Percentiles rank a stretch among this genome's conserved stretches.
Conservation (phyloP, 768 basidiomycete genomes). For the Cystofilobasidium macerans region DNA sequence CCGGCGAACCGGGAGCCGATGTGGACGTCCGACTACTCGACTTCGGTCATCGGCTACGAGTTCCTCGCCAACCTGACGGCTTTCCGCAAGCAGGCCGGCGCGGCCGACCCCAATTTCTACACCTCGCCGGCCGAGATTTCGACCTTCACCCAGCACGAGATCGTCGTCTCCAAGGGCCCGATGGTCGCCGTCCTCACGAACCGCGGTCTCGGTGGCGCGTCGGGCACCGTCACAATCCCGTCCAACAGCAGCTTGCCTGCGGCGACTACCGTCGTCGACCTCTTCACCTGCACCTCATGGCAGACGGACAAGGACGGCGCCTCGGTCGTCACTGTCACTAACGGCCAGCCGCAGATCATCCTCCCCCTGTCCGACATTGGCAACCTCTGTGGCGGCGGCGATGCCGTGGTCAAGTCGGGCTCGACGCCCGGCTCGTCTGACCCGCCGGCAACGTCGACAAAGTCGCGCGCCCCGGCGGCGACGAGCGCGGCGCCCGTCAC, state of each 20-base stretch:
- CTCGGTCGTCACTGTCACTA: constrained; percentile 8
- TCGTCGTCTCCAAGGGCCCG: constrained; percentile 18
- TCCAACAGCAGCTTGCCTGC: constrained; percentile 1
- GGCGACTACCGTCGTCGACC: constrained; percentile 16
- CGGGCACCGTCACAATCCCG: constrained; percentile 11
- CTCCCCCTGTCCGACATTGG: constrained; percentile 17
- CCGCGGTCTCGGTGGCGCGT: constrained; percentile 18
- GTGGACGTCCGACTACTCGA: constrained; percentile 24
- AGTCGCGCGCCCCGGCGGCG: background rate
- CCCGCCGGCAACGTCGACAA: background rate
- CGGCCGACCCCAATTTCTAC: constrained; percentile 11
- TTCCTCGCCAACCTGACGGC: constrained; percentile 9
- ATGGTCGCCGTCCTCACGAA: constrained; percentile 22
- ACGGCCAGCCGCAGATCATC: constrained; percentile 15
- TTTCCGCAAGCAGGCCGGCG: constrained; percentile 9
- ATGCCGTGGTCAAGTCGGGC: background rate
- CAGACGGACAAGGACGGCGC: constrained; percentile 17
- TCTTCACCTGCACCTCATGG: constrained; percentile 24
- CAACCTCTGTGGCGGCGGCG: constrained; percentile 20
- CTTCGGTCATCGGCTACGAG: constrained; percentile 9
- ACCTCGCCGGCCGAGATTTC: background rate
- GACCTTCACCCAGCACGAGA: constrained; percentile 7
- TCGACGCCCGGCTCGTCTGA: background rate
- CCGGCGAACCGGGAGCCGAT: constrained; percentile 26
- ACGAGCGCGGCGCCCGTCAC: background rate